Percentiles rank a stretch among this genome's conserved stretches.
phyloP scores from a whole-genome alignment of 352 stramenopile species.

The Detonula confervacea region DNA sequence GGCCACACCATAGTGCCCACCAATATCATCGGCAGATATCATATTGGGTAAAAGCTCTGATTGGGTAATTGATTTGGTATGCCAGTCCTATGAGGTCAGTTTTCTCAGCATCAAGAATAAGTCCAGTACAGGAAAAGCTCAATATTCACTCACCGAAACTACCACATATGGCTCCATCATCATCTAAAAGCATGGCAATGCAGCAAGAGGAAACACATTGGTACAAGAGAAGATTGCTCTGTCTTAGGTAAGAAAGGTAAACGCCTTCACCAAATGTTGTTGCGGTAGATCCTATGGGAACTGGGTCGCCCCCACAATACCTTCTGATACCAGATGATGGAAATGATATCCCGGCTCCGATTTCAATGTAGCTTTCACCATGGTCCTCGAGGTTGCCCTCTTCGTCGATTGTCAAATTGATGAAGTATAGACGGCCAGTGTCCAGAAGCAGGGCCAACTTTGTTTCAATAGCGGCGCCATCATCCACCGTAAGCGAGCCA shows the following conservation, averaged over 20 bases:
- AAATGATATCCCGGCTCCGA: conserved; percentile 65
- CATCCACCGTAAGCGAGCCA: conserved; percentile 36
- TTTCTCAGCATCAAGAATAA: background rate
- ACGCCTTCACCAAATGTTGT: conserved; percentile 73
- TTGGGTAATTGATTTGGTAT: background rate
- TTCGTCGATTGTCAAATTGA: conserved; percentile 68
- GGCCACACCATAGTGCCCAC: conserved; percentile 54
- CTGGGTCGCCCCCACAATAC: conserved; percentile 41
- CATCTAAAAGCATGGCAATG: conserved; percentile 72
- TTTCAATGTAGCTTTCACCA: conserved; percentile 78
- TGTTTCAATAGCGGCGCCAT: conserved; percentile 41
- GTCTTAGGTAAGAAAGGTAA: conserved; percentile 61
- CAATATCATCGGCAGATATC: conserved; percentile 62
- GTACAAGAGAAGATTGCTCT: conserved; percentile 78
- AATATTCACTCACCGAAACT: conserved; percentile 67
- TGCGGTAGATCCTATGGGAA: conserved; percentile 42
- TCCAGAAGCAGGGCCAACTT: conserved; percentile 81
- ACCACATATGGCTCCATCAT: conserved; percentile 61
- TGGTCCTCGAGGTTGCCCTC: conserved; percentile 69
- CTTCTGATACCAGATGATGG: conserved; percentile 61
- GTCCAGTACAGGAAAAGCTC: background rate
- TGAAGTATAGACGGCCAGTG: conserved; percentile 71
- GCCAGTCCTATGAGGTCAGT: background rate
- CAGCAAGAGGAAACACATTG: conserved; percentile 72
- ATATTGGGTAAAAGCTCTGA: conserved; percentile 74